Base-by-base conservation (phyloP, 768 basidiomycete species). In the Boletus vinaceobasis region DNA sequence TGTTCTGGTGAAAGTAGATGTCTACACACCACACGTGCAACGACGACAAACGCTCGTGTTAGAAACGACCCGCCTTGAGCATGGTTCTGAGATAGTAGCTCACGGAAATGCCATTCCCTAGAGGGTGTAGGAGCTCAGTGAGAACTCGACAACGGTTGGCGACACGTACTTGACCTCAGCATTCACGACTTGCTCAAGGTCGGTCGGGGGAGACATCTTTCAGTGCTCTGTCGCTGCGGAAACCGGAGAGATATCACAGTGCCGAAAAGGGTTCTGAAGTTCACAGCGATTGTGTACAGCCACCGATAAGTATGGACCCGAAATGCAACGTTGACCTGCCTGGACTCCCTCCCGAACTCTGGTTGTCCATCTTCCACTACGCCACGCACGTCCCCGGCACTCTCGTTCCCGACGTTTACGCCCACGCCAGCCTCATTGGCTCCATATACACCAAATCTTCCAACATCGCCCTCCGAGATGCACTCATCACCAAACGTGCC, bases 71-170 rank as follows among this genome's bases (percentile, higher is more conserved):
- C 7, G 43, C 11, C 31, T 2, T 23, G 23, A 21, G 4, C 17
- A 31, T 35, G 27, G 2, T 49, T 15, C 23, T 23, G 23, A 5
- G 43, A 54, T 17, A 7, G 70, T 17, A 7, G 70, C 82, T 62
- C 65, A 88, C 87, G 87, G 63, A 89, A 89, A 63, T 89, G 87
- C 87, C 87, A 89, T 66, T 89, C 87, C 66, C 87, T 87, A 61
- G 19, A 3, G 48, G 43, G 29, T 13, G 31, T 21, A 10, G 1
- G 9, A 4, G 13, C 2, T 40, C 39, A 19, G 49, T 14, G 17
- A 29, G 42, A 35, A 26, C 23, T 39, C 31, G 33, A 52, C 5
- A 15, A 23, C 4, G 35, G 11, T 10, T 37, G 15, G 27, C 0
- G 35, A 54, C 73, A 64, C 79, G 21, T 56, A 86, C 86, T 85